Conservation (phyloP, 1,284 basidiomycete species). For the Neotropicomus parvogracilis region DNA sequence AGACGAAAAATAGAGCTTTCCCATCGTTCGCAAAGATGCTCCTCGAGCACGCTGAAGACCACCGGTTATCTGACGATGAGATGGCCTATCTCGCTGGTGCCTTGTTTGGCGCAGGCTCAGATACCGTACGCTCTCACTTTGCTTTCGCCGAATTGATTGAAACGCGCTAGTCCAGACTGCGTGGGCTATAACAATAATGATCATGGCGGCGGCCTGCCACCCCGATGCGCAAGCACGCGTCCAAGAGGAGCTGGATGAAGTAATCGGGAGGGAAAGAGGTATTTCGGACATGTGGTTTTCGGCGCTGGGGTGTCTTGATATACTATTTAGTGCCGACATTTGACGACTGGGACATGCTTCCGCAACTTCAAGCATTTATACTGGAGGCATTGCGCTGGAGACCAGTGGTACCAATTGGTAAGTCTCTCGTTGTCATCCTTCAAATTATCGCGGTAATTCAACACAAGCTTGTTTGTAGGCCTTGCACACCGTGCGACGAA, state of each 20-base stretch:
- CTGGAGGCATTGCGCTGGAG: conserved; percentile 62
- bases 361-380: conserved; percentile 60
- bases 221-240: conserved; percentile 54
- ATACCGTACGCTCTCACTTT: not conserved
- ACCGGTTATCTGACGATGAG: conserved; percentile 9
- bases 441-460: not conserved
- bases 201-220: conserved; percentile 62
- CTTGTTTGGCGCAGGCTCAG: conserved; percentile 7
- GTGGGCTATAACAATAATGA: conserved; percentile 51
- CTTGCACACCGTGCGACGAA: conserved; percentile 55
- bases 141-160: no score
- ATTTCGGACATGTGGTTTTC: not conserved
- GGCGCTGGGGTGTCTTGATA: conserved; percentile 11
- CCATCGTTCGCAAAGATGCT: not conserved
- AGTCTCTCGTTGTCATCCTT: not conserved
- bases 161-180: conserved; percentile 39
- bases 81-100: conserved; percentile 13
- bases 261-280: conserved; percentile 52
- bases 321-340: not conserved
- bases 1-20: no score
- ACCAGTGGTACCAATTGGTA: conserved; percentile 51
- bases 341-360: conserved; percentile 31
- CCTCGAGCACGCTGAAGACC: conserved; percentile 5
- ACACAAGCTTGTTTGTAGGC: conserved; percentile 36
- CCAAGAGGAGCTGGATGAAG: conserved; percentile 56